Evolutionary conservation across 2,329 filamentous ascomycete genomes (phyloP), one percentile per base, ranked within the genome.

Genomic region (Colletotrichum euphorbiae): DNA sequence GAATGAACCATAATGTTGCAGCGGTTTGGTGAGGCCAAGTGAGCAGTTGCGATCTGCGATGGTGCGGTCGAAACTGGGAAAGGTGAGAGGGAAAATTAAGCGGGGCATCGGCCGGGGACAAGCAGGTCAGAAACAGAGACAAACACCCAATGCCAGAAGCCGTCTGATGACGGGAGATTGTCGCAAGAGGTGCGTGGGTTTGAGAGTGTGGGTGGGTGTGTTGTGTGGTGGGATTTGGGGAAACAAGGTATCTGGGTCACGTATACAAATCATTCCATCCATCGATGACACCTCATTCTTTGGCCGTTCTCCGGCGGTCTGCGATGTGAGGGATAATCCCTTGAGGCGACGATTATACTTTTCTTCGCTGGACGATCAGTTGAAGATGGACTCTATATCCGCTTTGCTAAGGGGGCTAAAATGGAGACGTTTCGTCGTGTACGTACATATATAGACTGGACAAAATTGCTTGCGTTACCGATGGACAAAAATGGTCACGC

Each of bases 141-240:
- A 45, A 45, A 61, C 46, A 43, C 51, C 24, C 45, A 64, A 65
- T 59, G 61, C 48, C 48, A 43, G 46, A 54, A 50, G 8, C 64
- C 64, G 64, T 63, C 64, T 55, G 65, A 68, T 68, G 65, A 65
- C 65, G 65, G 54, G 65, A 64, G 54, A 65, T 55, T 43, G 54
- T 60, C 61, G 65, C 54, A 59, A 46, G 12, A 46, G 52, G 48
- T 50, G 65, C 61, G 54, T 59, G 52, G 52, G 9, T 15, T 24
- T n/a, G 12, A n/a, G 48, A 15, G n/a, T 19, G 21, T 43, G 17
- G 36, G 21, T 43, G 17, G 36, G 38, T 42, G 36, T 38, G 9
- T 13, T 9, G 8, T 38, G 8, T 38, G 4, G 24, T 8, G 28
- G 28, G 6, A 28, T 28, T 8, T 8, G 28, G 28, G 28, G 28